Evolutionary conservation across 2,329 filamentous ascomycete species (phyloP), one percentile per base, ranked within the genome.

Genomic region (Sporothrix phasma): DNA sequence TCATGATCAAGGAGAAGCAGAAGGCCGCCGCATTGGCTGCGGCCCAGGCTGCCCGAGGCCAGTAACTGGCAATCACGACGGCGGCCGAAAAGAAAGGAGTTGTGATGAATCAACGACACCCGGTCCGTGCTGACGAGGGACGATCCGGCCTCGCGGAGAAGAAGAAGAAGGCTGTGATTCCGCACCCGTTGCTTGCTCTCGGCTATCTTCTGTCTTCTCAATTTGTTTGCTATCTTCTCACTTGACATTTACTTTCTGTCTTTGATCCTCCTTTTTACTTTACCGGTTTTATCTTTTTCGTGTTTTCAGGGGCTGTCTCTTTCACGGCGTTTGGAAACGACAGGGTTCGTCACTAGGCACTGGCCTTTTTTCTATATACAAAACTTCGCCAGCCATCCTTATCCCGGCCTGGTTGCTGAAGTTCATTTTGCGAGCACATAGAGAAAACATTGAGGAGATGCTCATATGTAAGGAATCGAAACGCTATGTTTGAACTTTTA

Each of bases 1-100:
- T 73, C 26, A 74, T 74, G 73, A 62, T 74, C 31, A 68, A 67
- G 63, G 68, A 67, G 49, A 67, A 68, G 64, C 68, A 69, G 29
- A 68, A 67, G 66, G 65, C 65, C 2, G 58, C 53, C 3, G 65
- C 62, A 41, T 29, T 29, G 39, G 56, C 64, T 37, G 64, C 53
- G 5, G 65, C 62, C 49, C 39, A 22, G 39, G 56, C 64, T 37
- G 64, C 59, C 26, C 61, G 53, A 51, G 54, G 19, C 24, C 26
- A 19, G 15, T 56, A 24, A 17, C 22, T n/a, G 11, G 15, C 11
- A 13, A 34, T 3, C 8, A 17, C 51, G 11, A 61, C 26, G n/a
- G 51, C 11, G n/a, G 3, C 19, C 2, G 10, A 37, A 24, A 39
- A 34, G 1, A 39, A 39, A 39, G 3, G 19, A 24, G n/a, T 15